Base-by-base conservation (phyloP, 495 filamentous ascomycete genomes). In the Hapsidospora chrysogenum region DNA sequence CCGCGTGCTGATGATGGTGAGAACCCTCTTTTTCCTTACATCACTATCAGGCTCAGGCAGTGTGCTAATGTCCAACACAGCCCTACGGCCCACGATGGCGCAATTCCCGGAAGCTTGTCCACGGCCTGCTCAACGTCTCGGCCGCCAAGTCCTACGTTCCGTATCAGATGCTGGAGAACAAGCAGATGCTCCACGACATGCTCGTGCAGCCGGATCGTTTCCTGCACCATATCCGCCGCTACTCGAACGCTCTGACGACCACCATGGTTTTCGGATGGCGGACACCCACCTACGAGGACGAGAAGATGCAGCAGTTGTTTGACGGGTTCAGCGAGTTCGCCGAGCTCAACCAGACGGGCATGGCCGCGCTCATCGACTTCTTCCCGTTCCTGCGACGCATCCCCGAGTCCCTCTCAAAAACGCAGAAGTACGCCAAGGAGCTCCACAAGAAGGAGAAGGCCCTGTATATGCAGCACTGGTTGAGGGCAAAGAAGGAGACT, bases 251-350 rank as follows among this genome's bases (percentile, higher is more conserved):
- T 4, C 48, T 72, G n/a, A 64, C 64, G 3, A 72, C 67, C 6
- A 63, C 58, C 17, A 71, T 72, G 63, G 52, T 68, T 5, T 74
- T 63, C 38, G 68, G 68, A 23, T 70, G 57, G 48, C 57, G 68
- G 10, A 61, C 59, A 3, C 42, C 56, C 0, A 56, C 49, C 4
- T 58, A 58, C 37, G 56, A 72, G 11, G 66, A 74, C 36, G 39
- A 53, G 10, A 67, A 65, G 28, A 51, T 72, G 44, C 50, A 52
- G 44, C 65, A 70, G 40, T 51, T 72, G 5, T 70, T 68, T 39
- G 52, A 68, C 25, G 60, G 61, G n/a, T 66, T 71, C 38, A 49
- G 47, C 26, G 50, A 68, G 31, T 72, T 66, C 29, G 52, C 59
- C 26, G 56, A 61, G 25, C 42, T 64, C 35, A 61, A 59, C 35